These are phyloP conservation scores for Tetradesmus obliquus DNA, from an alignment of 139 green algal species.

Conservation along the genomic window DNA sequence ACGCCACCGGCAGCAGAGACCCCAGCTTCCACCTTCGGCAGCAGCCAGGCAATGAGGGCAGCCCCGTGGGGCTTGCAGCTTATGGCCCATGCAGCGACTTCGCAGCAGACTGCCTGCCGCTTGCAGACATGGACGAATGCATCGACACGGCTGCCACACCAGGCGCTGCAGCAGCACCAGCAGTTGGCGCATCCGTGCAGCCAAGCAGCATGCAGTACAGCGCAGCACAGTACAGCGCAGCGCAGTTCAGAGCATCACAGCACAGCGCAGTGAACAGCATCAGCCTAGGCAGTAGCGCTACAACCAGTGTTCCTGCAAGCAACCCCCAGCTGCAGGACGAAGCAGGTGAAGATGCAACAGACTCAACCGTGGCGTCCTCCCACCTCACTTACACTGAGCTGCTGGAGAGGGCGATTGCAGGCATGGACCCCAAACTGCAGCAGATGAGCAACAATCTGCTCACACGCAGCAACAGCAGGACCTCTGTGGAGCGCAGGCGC, in stretches of 20 bases:
- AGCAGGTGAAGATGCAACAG: not conserved
- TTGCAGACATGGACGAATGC: not conserved
- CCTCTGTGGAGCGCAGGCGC: not conserved
- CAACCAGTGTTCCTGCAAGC: not conserved
- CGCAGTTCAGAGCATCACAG: not conserved
- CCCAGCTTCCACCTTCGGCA: not conserved
- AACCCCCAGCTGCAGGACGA: not conserved
- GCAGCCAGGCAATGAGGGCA: not conserved
- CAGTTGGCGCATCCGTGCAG: not conserved
- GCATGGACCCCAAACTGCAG: slow-evolving; percentile 14
- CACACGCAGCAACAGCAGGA: slow-evolving; percentile 1
- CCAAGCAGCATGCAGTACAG: not conserved
- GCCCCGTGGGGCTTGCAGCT: not conserved
- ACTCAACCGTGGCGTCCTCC: not conserved
- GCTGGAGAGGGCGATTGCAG: slow-evolving; percentile 11
- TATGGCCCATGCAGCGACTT: not conserved
- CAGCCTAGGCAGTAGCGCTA: not conserved
- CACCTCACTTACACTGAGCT: slow-evolving; percentile 27
- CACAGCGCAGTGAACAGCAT: not conserved
- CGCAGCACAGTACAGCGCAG: not conserved
- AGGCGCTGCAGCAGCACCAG: not conserved
- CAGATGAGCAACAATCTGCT: slow-evolving; percentile 14
- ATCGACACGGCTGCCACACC: not conserved
- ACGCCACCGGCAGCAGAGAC: not conserved
- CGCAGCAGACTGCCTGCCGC: not conserved